Evolutionary conservation across 805 yeast genomes (phyloP).

Genomic region (Diddensiella caesifluorescens): DNA sequence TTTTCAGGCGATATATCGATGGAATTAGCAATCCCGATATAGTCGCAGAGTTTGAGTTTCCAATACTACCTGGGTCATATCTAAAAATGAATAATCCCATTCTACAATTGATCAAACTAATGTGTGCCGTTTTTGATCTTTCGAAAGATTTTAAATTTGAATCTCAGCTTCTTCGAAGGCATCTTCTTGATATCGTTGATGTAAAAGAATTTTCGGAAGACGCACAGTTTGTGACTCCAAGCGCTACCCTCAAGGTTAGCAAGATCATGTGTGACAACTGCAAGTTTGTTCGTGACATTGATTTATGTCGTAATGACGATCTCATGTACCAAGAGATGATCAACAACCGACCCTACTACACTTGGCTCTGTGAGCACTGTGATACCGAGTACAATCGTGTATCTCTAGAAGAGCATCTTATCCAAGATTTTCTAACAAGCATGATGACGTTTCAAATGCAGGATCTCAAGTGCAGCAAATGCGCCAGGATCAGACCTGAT

Average conservation of each 20-base stretch:
- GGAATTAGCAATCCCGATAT: constrained; percentile 57
- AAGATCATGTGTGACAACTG: constrained; percentile 78
- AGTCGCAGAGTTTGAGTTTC: constrained; percentile 63
- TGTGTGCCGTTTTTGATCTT: constrained; percentile 67
- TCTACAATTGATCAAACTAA: constrained; percentile 67
- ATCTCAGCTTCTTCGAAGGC: constrained; percentile 67
- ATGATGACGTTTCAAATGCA: constrained; percentile 65
- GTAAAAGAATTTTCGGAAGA: constrained; percentile 78
- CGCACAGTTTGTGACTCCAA: constrained; percentile 69
- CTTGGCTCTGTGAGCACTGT: constrained; percentile 65
- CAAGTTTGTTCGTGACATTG: constrained; percentile 66
- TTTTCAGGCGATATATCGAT: constrained; percentile 67
- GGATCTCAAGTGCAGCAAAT: constrained; percentile 75
- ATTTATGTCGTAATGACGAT: constrained; percentile 68
- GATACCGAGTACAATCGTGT: constrained; percentile 56
- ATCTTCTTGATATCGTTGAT: constrained; percentile 66
- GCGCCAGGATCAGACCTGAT: constrained; percentile 60
- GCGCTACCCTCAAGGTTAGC: constrained; percentile 59
- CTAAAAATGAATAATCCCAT: constrained; percentile 60
- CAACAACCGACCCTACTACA: constrained; percentile 14
- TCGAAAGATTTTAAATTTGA: constrained; percentile 64
- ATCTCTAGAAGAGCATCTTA: constrained; percentile 71
- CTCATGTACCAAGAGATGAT: constrained; percentile 23
- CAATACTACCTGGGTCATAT: constrained; percentile 70
- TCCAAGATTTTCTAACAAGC: constrained; percentile 53